Percentiles rank a stretch among this genome's conserved stretches.
Conservation (phyloP, 2,329 filamentous ascomycete genomes). For the Ascochyta fabae region DNA sequence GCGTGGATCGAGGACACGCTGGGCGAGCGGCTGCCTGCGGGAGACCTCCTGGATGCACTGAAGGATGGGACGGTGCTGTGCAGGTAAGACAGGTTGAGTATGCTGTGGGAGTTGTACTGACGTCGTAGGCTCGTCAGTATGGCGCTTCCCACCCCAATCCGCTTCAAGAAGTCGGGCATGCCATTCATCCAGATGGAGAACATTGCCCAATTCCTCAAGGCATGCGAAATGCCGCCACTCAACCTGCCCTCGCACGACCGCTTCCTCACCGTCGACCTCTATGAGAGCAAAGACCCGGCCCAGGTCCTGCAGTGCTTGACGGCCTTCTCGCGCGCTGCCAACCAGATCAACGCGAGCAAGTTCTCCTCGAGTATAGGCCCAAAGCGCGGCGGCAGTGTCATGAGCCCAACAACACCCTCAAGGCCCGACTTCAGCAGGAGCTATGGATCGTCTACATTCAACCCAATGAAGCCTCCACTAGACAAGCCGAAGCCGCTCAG, state of each 20-base stretch:
- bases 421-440: slow-evolving; percentile 38
- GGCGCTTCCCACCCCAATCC: slow-evolving; percentile 76
- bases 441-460: slow-evolving; percentile 55
- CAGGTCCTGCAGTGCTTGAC: slow-evolving; percentile 93
- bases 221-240: slow-evolving; percentile 83
- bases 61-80: slow-evolving; percentile 93
- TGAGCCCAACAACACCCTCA: slow-evolving; percentile 36
- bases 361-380: slow-evolving; percentile 81
- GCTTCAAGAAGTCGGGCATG: slow-evolving; percentile 91
- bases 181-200: slow-evolving; percentile 99
- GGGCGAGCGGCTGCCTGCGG: slow-evolving; percentile 72
- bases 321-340: slow-evolving; percentile 88
- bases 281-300: slow-evolving; percentile 92
- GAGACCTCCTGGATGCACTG: slow-evolving; percentile 82
- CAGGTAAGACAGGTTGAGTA: slow-evolving; percentile 64
- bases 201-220: slow-evolving; percentile 91
- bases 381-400: slow-evolving; percentile 58
- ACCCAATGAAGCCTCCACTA: slow-evolving; percentile 48
- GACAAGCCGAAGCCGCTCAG: slow-evolving; percentile 48
- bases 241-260: slow-evolving; percentile 92
- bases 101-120: slow-evolving; percentile 2
- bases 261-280: slow-evolving; percentile 96
- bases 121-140: slow-evolving; percentile 77
- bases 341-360: slow-evolving; percentile 72
- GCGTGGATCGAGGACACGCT: slow-evolving; percentile 85